phyloP scores from a whole-genome alignment of 176 grass and related monocot species.

The Pontederia crassipes region DNA sequence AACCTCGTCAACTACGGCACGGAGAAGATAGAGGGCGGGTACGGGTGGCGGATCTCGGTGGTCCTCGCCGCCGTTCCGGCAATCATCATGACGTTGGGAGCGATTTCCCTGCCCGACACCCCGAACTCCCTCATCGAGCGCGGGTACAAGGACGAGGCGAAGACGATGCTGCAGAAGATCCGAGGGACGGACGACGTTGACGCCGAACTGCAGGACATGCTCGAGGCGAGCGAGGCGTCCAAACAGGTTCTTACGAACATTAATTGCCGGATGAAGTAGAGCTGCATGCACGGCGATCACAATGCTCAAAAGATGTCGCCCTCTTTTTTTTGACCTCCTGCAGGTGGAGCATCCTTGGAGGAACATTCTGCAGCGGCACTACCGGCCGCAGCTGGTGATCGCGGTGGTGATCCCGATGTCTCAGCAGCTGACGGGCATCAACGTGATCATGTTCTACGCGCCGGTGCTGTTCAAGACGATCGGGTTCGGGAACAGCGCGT shows the following conservation, averaged over 20 bases:
- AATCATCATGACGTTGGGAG: background rate
- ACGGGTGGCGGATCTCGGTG: constrained; percentile 6
- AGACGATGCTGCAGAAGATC: background rate
- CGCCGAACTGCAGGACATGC: constrained; percentile 1
- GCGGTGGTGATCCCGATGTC: constrained; percentile 44
- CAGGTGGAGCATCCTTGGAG: background rate
- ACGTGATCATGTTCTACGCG: constrained; percentile 80
- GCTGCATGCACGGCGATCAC: too few relatives aligned
- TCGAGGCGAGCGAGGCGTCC: background rate
- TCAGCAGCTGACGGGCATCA: constrained; percentile 66
- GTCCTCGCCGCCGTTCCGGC: background rate
- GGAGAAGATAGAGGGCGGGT: background rate
- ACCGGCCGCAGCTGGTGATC: constrained; percentile 40
- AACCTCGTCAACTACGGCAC: constrained; percentile 9
- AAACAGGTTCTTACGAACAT: too few relatives aligned
- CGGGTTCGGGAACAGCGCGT: constrained; percentile 30
- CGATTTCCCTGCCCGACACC: background rate
- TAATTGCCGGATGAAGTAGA: too few relatives aligned
- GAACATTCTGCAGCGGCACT: background rate
- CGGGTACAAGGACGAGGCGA: background rate
- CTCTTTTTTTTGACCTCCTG: too few relatives aligned
- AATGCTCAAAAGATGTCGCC: too few relatives aligned
- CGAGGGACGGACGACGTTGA: background rate
- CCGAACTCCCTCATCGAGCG: constrained; percentile 10
- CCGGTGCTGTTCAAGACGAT: constrained; percentile 57